Evolutionary conservation across 176 grass and related monocot genomes (phyloP), one percentile per base, ranked within the genome.

Genomic region (Hordeum marinum): DNA sequence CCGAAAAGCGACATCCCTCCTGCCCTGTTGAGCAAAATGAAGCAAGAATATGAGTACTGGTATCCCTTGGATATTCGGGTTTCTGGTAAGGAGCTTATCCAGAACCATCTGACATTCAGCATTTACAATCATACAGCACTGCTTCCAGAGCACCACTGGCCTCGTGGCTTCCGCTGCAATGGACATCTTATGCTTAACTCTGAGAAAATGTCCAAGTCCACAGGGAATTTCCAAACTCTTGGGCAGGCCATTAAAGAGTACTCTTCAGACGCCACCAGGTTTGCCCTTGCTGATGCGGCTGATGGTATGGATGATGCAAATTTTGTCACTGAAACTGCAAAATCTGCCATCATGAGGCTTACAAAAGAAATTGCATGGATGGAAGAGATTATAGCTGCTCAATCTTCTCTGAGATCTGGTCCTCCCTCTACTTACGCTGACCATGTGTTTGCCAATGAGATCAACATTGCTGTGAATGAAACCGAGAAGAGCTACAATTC

Each of bases 271-370:
- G 94, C 92, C 76, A 97, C 94, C 55, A 87, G 94, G 26, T 92
- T 97, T 80, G 84, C 94, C 7, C 87, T 97, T 64, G 92, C 94
- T 80, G 94, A 97, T 85, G 90, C 95, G 45, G 95, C 92, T 14
- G 95, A 94, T 46, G 87, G 92, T 68, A 91, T 97, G 95, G 88
- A 97, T 83, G 94, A 94, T 81, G 92, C 94, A 65, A 97, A 94
- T 71, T 97, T 94, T 84, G 92, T 92, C 36, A 84, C 84, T 75
- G 94, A 94, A 52, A 97, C 94, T 21, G 88, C 92, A 84, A 94
- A 92, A 76, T 81, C 90, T 83, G 92, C 94, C 79, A 86, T 94
- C 45, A 64, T 91, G 81, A 92, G 90, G 84, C 86, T 94, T 54
- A 94, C 90, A 48, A 94, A 97, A 72, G 92, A 94, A 89, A 78